Evolutionary conservation across 2,329 filamentous ascomycete genomes (phyloP).

Genomic region (Setomelanomma holmii): DNA sequence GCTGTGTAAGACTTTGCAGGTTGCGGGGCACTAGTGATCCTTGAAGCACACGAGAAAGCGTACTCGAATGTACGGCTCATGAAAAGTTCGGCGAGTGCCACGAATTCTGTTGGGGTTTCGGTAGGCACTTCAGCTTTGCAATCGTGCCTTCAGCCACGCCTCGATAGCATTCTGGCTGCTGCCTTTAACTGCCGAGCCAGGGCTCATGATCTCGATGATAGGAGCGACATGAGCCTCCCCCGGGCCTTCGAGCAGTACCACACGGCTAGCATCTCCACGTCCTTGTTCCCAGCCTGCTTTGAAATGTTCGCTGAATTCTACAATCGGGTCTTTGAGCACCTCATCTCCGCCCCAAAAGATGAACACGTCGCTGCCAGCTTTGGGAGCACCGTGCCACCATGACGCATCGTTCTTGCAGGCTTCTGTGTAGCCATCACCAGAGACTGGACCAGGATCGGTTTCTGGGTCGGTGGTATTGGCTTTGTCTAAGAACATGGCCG

Average conservation of each 20-base stretch:
- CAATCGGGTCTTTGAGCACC: conserved; percentile 21
- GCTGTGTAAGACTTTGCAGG: too few relatives aligned
- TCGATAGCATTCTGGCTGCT: conserved; percentile 18
- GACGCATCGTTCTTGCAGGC: conserved; percentile 13
- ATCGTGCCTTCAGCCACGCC: conserved; percentile 16
- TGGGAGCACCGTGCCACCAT: conserved; percentile 17
- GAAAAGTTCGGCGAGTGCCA: too few relatives aligned
- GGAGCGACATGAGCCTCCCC: conserved; percentile 27
- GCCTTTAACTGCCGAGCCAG: conserved; percentile 7
- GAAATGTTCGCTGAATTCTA: conserved; percentile 10
- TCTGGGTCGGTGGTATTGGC: conserved; percentile 12
- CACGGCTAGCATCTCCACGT: conserved; percentile 15
- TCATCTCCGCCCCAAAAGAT: conserved; percentile 15
- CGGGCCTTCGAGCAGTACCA: conserved; percentile 17
- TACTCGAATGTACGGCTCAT: too few relatives aligned
- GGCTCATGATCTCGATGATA: conserved; percentile 23
- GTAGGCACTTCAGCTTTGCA: conserved; percentile 4
- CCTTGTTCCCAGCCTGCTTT: conserved; percentile 23
- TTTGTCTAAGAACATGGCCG: conserved; percentile 23
- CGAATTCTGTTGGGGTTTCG: too few relatives aligned
- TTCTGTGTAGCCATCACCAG: conserved; percentile 24
- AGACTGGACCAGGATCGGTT: conserved; percentile 13
- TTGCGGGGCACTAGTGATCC: too few relatives aligned
- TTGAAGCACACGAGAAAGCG: too few relatives aligned
- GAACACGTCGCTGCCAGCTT: conserved; percentile 15